phyloP scores from a whole-genome alignment of 2,329 filamentous ascomycete species.

The Catunica adiposa region DNA sequence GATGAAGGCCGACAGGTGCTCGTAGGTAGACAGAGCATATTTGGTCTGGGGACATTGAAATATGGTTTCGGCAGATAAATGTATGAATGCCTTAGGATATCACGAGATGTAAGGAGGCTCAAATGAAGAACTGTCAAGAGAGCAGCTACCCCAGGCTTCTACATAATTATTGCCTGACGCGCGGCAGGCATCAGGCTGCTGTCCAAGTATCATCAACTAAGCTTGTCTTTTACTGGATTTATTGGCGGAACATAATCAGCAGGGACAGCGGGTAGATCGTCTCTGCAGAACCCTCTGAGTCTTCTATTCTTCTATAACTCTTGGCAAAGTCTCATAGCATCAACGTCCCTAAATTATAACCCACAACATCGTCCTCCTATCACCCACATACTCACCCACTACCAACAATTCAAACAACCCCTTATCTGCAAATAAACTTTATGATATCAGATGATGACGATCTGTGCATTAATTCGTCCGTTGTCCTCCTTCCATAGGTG shows the following conservation, averaged over 20 bases:
- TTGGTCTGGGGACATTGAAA: not conserved
- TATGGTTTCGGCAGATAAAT: not conserved
- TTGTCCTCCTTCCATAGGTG: not conserved
- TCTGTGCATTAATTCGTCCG: not conserved
- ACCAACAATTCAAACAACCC: not conserved
- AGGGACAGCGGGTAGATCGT: not conserved
- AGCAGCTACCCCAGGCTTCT: no score
- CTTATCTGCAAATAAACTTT: not conserved
- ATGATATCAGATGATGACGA: not conserved
- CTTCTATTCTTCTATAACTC: not conserved
- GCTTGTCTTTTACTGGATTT: not conserved
- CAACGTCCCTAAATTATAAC: no score
- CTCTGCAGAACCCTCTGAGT: not conserved
- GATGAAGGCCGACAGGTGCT: no score
- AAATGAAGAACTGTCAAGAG: not conserved
- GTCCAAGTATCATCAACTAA: no score
- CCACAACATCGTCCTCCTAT: no score
- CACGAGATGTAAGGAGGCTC: not conserved
- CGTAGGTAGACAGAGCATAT: not conserved
- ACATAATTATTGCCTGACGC: not conserved
- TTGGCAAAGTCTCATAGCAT: no score
- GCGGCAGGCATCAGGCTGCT: not conserved
- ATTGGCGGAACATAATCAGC: not conserved
- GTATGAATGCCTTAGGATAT: conserved; percentile 1
- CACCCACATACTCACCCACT: not conserved